A percentile compares a stretch with the other conserved stretches of the same genome.
Evolutionary conservation across 2,329 filamentous ascomycete species (phyloP).

Genomic region (Trichophyton simii): DNA sequence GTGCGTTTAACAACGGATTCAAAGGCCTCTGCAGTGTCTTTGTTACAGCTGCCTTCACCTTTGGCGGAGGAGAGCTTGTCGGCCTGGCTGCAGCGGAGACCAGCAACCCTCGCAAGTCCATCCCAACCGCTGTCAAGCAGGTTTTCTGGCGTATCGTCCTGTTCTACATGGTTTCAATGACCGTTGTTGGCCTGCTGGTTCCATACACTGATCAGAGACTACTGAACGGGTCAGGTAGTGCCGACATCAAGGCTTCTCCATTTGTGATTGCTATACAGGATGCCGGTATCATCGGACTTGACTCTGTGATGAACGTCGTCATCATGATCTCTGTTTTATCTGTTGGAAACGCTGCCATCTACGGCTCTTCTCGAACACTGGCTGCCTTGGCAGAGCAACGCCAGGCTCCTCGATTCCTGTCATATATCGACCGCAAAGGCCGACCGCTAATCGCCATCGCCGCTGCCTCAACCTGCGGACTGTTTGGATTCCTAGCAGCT

Average conservation of each 20-base stretch:
- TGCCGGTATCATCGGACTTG: slow-evolving; percentile 67
- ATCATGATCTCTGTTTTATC: slow-evolving; percentile 84
- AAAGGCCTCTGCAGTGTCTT: slow-evolving; percentile 53
- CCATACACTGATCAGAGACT: slow-evolving; percentile 24
- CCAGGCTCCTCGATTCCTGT: slow-evolving; percentile 64
- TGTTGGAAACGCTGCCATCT: slow-evolving; percentile 84
- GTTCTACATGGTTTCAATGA: slow-evolving; percentile 77
- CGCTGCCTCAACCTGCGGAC: slow-evolving; percentile 54
- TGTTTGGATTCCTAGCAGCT: slow-evolving; percentile 66
- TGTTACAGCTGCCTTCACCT: slow-evolving; percentile 51
- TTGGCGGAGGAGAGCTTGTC: slow-evolving; percentile 50
- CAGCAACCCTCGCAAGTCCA: slow-evolving; percentile 49
- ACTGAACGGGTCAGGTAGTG: slow-evolving; percentile 20
- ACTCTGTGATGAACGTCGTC: slow-evolving; percentile 87
- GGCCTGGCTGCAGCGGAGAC: slow-evolving; percentile 49
- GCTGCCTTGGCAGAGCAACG: slow-evolving; percentile 79
- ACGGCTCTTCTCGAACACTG: slow-evolving; percentile 79
- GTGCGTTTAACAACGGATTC: slow-evolving; percentile 59
- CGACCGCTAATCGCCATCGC: slow-evolving; percentile 64
- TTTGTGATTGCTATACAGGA: slow-evolving; percentile 88
- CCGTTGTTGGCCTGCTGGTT: slow-evolving; percentile 70
- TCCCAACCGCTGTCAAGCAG: slow-evolving; percentile 81
- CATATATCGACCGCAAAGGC: slow-evolving; percentile 71
- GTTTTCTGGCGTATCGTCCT: slow-evolving; percentile 89
- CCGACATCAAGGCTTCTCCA: slow-evolving; percentile 48